phyloP scores from a whole-genome alignment of 2,329 filamentous ascomycete genomes.

The Akanthomyces dipterigenus region DNA sequence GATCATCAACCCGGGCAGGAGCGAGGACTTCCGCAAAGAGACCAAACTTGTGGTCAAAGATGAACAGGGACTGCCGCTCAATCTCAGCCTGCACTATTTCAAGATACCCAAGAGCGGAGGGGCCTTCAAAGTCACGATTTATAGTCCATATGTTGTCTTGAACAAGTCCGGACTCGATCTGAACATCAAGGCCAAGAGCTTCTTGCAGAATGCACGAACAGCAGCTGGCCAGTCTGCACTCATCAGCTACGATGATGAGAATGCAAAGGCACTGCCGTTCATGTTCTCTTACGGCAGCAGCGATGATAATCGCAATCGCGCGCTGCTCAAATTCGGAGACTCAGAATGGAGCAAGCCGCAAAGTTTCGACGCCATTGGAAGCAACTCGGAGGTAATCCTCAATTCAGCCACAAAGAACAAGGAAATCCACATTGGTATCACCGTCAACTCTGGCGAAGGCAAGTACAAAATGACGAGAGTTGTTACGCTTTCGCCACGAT shows the following conservation, averaged over 20 bases:
- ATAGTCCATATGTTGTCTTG: slow-evolving; percentile 87
- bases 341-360: slow-evolving; percentile 96
- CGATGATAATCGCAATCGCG: slow-evolving; percentile 87
- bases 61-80: slow-evolving; percentile 68
- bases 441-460: slow-evolving; percentile 81
- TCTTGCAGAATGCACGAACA: slow-evolving; percentile 74
- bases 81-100: slow-evolving; percentile 85
- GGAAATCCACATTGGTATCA: slow-evolving; percentile 88
- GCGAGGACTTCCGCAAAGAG: slow-evolving; percentile 85
- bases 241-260: slow-evolving; percentile 42
- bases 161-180: slow-evolving; percentile 93
- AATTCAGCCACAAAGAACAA: slow-evolving; percentile 62
- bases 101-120: slow-evolving; percentile 86
- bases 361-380: slow-evolving; percentile 96
- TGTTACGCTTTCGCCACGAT: slow-evolving; percentile 85
- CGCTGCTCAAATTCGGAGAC: slow-evolving; percentile 77
- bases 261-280: slow-evolving; percentile 74
- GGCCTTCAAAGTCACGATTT: slow-evolving; percentile 92
- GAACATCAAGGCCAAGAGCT: slow-evolving; percentile 80
- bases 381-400: slow-evolving; percentile 79
- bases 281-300: slow-evolving; percentile 91
- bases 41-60: slow-evolving; percentile 76
- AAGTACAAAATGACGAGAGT: slow-evolving; percentile 98
- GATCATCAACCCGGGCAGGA: slow-evolving; percentile 85
- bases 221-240: slow-evolving; percentile 73